Evolutionary conservation across 768 basidiomycete genomes (phyloP).

Genomic region (Agrocybe pediades): DNA sequence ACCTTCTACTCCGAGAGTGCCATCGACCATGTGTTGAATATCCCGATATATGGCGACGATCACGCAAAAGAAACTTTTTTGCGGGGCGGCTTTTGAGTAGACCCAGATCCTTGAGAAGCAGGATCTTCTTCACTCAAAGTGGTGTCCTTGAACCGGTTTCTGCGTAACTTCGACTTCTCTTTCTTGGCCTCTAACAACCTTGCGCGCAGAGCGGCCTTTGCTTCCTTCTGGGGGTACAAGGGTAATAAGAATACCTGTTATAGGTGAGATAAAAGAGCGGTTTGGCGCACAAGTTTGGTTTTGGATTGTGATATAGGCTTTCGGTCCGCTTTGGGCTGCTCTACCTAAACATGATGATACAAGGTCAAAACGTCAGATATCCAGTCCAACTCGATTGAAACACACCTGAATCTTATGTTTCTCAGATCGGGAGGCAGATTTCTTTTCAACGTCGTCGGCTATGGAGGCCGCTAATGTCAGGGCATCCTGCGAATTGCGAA

Average conservation of each 20-base stretch:
- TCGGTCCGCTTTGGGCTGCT: conserved; percentile 25
- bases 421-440: conserved; percentile 36
- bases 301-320: conserved; percentile 31
- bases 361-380: background rate
- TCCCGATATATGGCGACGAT: background rate
- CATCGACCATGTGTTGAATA: background rate
- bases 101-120: background rate
- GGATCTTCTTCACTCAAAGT: background rate
- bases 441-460: conserved; percentile 47
- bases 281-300: conserved; percentile 37
- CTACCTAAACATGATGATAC: conserved; percentile 20
- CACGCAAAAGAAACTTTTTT: conserved; percentile 9
- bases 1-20: background rate
- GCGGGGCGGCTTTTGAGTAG: background rate
- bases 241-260: background rate
- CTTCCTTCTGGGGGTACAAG: conserved; percentile 38
- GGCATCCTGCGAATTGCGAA: conserved; percentile 38
- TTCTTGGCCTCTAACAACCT: conserved; percentile 16
- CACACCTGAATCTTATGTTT: conserved; percentile 45
- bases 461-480: conserved; percentile 49
- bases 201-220: conserved; percentile 38
- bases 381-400: conserved; percentile 8
- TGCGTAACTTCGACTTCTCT: conserved; percentile 8
- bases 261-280: background rate
- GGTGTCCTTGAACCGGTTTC: conserved; percentile 4